Evolutionary conservation across 1,284 basidiomycete genomes (phyloP).

Genomic region (Heterobasidion occidentale): DNA sequence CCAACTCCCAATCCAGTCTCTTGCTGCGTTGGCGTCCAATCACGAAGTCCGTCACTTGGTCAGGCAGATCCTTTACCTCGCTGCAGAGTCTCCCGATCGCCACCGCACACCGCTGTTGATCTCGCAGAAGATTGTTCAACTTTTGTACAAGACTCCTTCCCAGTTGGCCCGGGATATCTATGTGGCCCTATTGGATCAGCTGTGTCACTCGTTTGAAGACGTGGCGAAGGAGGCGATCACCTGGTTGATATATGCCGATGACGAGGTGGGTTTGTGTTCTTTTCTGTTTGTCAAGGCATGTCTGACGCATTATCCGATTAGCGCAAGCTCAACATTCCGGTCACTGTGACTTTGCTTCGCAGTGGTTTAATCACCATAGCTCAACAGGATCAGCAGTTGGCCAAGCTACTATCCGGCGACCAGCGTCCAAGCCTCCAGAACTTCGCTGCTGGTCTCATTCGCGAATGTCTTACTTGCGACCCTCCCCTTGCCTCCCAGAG

Average conservation of each 20-base stretch:
- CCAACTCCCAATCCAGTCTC: slow-evolving; percentile 59
- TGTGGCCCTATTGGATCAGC: slow-evolving; percentile 79
- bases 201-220: slow-evolving; percentile 87
- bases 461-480: slow-evolving; percentile 79
- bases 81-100: slow-evolving; percentile 70
- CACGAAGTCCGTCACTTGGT: slow-evolving; percentile 84
- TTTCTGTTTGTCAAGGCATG: not conserved
- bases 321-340: slow-evolving; percentile 95
- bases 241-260: slow-evolving; percentile 96
- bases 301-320: slow-evolving; percentile 20
- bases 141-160: slow-evolving; percentile 79
- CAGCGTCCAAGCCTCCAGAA: slow-evolving; percentile 73
- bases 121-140: slow-evolving; percentile 90
- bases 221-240: slow-evolving; percentile 96
- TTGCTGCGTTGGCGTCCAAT: slow-evolving; percentile 68
- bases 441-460: slow-evolving; percentile 80
- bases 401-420: slow-evolving; percentile 80
- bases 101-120: slow-evolving; percentile 86
- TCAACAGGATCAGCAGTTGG: slow-evolving; percentile 87
- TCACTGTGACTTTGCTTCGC: slow-evolving; percentile 84
- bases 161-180: slow-evolving; percentile 88
- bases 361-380: slow-evolving; percentile 75
- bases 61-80: slow-evolving; percentile 75
- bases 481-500: slow-evolving; percentile 73
- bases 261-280: slow-evolving; percentile 57